Evolutionary conservation across 2,329 filamentous ascomycete genomes (phyloP).

Genomic region (Fusarium praegraminearum): DNA sequence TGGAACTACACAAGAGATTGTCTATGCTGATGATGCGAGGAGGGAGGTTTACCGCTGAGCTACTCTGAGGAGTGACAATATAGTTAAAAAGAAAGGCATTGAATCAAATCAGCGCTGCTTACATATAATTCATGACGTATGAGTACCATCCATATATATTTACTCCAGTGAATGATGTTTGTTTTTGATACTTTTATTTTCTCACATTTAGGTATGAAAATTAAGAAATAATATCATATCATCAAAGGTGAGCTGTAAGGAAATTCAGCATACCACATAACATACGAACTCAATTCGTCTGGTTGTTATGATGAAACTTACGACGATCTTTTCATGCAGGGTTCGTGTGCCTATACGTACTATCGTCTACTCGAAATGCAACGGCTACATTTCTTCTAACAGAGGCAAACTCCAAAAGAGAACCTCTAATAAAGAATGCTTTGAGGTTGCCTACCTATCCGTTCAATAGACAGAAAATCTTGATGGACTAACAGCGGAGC

Average conservation of each 20-base stretch:
- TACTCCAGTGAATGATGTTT: neutral
- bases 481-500: neutral
- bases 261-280: neutral
- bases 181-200: neutral
- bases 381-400: neutral
- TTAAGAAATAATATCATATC: neutral
- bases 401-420: neutral
- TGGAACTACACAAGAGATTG: slow-evolving; percentile 57
- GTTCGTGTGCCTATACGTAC: too few species aligned
- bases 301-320: neutral
- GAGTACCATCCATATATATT: neutral
- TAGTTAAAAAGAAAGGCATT: neutral
- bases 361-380: neutral
- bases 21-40: slow-evolving; percentile 59
- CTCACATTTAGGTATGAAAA: neutral
- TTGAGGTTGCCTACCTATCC: neutral
- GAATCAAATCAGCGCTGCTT: neutral
- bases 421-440: neutral
- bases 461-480: neutral
- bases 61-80: neutral
- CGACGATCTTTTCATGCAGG: neutral
- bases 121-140: slow-evolving; percentile 11
- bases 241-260: neutral
- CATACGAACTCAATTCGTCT: neutral
- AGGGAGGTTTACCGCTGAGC: slow-evolving; percentile 54